Percentiles rank a stretch among this genome's conserved stretches.
Evolutionary conservation across 2,329 filamentous ascomycete genomes (phyloP).

Genomic region (Ophiostoma novo-ulmi): DNA sequence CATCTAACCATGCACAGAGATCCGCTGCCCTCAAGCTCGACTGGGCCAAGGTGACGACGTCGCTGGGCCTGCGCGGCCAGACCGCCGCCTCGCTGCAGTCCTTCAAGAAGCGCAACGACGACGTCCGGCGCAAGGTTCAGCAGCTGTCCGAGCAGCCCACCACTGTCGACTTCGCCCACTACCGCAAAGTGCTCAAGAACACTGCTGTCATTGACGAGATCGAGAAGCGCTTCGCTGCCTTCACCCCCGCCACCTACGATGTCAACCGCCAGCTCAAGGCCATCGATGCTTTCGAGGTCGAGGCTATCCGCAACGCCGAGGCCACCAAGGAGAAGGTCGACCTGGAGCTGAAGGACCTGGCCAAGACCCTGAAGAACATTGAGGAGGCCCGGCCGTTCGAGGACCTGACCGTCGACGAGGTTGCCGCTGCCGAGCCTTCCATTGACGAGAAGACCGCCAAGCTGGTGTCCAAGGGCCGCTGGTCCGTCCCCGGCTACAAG

Average conservation of each 20-base stretch:
- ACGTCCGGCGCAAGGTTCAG: constrained; percentile 90
- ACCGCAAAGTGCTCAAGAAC: constrained; percentile 93
- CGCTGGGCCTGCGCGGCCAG: constrained; percentile 92
- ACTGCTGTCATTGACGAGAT: constrained; percentile 91
- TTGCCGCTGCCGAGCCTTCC: constrained; percentile 86
- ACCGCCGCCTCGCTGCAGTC: constrained; percentile 85
- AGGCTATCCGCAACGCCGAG: constrained; percentile 95
- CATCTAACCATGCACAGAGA: constrained; percentile 59
- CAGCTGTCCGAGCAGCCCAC: constrained; percentile 77
- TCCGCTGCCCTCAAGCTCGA: constrained; percentile 99
- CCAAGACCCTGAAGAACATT: constrained; percentile 95
- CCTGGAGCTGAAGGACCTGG: constrained; percentile 85
- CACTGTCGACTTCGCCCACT: constrained; percentile 86
- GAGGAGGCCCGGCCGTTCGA: constrained; percentile 93
- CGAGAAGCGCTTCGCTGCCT: constrained; percentile 86
- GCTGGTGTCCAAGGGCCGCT: constrained; percentile 96
- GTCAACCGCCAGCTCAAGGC: constrained; percentile 91
- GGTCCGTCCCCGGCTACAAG: constrained; percentile 98
- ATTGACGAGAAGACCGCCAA: constrained; percentile 95
- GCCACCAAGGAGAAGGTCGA: constrained; percentile 96
- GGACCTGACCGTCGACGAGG: constrained; percentile 95
- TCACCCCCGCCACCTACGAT: constrained; percentile 93
- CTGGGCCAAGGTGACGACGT: constrained; percentile 91
- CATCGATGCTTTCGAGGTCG: constrained; percentile 94
- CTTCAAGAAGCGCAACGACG: constrained; percentile 99